phyloP scores from a whole-genome alignment of 768 basidiomycete genomes.

The Auriscalpium vulgare region DNA sequence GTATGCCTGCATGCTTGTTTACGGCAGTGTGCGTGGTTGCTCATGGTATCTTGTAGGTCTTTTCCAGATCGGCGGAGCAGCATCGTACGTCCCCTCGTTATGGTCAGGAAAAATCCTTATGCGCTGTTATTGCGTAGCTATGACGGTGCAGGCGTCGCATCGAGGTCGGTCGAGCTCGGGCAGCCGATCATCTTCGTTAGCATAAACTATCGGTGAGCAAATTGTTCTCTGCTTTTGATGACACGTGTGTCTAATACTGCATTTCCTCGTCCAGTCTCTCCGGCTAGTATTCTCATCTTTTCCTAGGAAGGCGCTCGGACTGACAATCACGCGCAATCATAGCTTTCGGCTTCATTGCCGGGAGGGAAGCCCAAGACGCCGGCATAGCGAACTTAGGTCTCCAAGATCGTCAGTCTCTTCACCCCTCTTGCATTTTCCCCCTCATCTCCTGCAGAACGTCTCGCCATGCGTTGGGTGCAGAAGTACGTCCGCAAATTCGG shows the following conservation, averaged over 20 bases:
- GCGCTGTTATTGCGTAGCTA: constrained; percentile 21
- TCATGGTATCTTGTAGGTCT: no score
- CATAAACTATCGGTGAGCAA: constrained; percentile 41
- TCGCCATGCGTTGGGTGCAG: constrained; percentile 34
- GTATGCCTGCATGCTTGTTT: no score
- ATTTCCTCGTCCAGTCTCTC: not conserved
- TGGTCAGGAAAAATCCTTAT: no score
- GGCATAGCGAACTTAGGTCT: constrained; percentile 12
- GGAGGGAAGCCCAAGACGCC: constrained; percentile 9
- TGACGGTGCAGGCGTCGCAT: constrained; percentile 36
- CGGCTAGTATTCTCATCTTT: not conserved
- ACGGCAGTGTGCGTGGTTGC: no score
- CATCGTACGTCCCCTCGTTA: no score
- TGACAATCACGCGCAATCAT: not conserved
- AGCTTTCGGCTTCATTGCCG: constrained; percentile 13
- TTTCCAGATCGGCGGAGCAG: no score
- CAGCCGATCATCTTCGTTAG: constrained; percentile 44
- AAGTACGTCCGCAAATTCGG: constrained; percentile 33
- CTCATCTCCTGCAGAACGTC: constrained; percentile 17
- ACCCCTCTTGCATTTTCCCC: no score
- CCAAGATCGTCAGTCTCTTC: constrained; percentile 15
- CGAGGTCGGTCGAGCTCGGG: constrained; percentile 34
- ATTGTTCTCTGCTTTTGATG: not conserved
- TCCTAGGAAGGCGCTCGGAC: not conserved
- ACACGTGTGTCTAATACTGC: not conserved